Conservation (phyloP, 441 rosid species). For the Raphanus hybrid region DNA sequence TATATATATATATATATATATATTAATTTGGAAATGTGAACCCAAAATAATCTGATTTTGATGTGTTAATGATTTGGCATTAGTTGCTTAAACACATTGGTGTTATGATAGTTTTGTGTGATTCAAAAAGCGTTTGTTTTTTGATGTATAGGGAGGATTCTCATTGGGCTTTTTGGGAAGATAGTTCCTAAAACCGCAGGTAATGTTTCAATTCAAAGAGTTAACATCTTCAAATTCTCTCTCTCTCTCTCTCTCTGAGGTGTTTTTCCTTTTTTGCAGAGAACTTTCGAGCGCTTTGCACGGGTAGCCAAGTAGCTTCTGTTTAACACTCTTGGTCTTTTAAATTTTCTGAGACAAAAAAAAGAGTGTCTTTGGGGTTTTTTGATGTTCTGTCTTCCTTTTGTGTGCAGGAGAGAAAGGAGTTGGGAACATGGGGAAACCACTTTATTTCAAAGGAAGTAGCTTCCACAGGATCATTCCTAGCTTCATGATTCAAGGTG, state of each 20-base stretch:
- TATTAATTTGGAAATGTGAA: not conserved
- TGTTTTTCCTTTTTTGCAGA: slow-evolving; percentile 54
- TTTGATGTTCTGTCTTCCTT: slow-evolving; percentile 21
- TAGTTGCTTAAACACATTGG: not conserved
- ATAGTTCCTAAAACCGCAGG: slow-evolving; percentile 64
- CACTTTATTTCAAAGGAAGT: slow-evolving; percentile 66
- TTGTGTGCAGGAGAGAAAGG: slow-evolving; percentile 70
- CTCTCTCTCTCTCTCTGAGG: not conserved
- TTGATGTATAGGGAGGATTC: slow-evolving; percentile 64
- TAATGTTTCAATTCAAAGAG: slow-evolving; percentile 23
- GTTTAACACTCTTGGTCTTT: slow-evolving; percentile 17
- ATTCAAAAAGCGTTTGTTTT: not conserved
- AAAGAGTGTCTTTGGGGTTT: not conserved
- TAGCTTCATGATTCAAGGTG: slow-evolving; percentile 77
- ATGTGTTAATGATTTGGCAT: not conserved
- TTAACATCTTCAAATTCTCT: slow-evolving; percentile 6
- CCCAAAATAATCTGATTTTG: not conserved
- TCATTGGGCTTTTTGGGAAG: slow-evolving; percentile 84
- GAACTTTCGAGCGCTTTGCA: slow-evolving; percentile 94
- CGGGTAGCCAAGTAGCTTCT: slow-evolving; percentile 85
- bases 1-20: too few species aligned
- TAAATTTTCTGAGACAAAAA: not conserved
- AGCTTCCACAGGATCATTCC: slow-evolving; percentile 72
- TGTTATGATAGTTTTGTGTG: not conserved
- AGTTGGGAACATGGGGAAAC: slow-evolving; percentile 61